Percentiles rank a stretch among this genome's conserved stretches.
Evolutionary conservation across 2,329 filamentous ascomycete species (phyloP).

Genomic region (Ascosphaera pollenicola): DNA sequence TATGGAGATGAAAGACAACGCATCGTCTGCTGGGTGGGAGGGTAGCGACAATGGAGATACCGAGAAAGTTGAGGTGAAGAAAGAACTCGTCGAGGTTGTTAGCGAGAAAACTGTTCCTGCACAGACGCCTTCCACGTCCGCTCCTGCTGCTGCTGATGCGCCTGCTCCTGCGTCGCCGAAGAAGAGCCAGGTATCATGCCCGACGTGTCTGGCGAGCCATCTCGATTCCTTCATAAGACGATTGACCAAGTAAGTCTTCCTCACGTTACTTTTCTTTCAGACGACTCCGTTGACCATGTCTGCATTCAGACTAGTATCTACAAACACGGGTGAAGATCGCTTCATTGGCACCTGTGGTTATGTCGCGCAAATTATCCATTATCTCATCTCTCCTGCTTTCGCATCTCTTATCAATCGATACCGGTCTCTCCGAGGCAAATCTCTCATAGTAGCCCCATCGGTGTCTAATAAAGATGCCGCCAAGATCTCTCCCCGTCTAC

Average conservation of each 20-base stretch:
- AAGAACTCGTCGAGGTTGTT: not conserved
- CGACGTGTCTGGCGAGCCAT: not conserved
- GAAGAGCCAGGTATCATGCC: not conserved
- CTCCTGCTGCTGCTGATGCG: not conserved
- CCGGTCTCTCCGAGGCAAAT: not conserved
- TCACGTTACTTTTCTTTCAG: not conserved
- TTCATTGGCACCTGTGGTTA: slow-evolving; percentile 50
- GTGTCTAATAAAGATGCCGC: not conserved
- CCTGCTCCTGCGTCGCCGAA: not conserved
- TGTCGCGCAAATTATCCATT: slow-evolving; percentile 36
- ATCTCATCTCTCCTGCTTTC: slow-evolving; percentile 26
- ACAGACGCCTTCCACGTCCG: not conserved
- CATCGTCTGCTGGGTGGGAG: not conserved
- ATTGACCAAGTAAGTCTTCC: slow-evolving; percentile 6
- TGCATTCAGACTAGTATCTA: slow-evolving; percentile 41
- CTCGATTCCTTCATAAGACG: slow-evolving; percentile 4
- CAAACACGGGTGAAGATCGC: slow-evolving; percentile 46
- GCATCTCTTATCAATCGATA: not conserved
- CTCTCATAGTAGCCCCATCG: not conserved
- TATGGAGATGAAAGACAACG: too few relatives aligned
- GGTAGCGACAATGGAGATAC: not conserved
- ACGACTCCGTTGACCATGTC: slow-evolving; percentile 9
- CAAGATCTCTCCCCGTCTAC: slow-evolving; percentile 20
- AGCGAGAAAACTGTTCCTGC: not conserved
- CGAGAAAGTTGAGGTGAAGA: not conserved